Percentiles rank a stretch among this genome's conserved stretches.
Conservation (phyloP, 768 basidiomycete genomes). For the Lactarius quietus region DNA sequence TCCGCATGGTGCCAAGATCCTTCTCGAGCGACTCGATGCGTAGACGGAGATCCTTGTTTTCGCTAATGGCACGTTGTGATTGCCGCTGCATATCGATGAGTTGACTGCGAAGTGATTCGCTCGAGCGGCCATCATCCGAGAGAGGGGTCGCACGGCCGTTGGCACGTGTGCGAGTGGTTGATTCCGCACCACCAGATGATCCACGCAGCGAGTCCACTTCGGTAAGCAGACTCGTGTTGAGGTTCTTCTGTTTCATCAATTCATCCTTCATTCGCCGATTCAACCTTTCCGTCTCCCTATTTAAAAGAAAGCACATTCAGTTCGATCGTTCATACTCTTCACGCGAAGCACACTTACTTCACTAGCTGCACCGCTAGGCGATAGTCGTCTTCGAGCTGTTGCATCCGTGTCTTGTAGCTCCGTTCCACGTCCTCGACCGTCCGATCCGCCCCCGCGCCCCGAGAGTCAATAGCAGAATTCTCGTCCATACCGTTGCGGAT, state of each 20-base stretch:
- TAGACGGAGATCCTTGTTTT: conserved; percentile 72
- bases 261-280: conserved; percentile 96
- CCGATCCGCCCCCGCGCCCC: conserved; percentile 66
- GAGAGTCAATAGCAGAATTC: conserved; percentile 35
- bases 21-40: conserved; percentile 73
- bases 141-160: conserved; percentile 81
- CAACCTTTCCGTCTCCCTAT: conserved; percentile 95
- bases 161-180: conserved; percentile 46
- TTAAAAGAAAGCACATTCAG: conserved; percentile 20
- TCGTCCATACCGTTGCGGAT: conserved; percentile 37
- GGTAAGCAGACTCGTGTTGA: conserved; percentile 75
- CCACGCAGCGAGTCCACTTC: conserved; percentile 75
- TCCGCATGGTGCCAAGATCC: conserved; percentile 67
- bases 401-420: conserved; percentile 72
- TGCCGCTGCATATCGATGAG: conserved; percentile 78
- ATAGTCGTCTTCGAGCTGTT: conserved; percentile 93
- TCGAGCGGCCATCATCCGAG: conserved; percentile 55
- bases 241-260: conserved; percentile 81
- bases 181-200: conserved; percentile 47
- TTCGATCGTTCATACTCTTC: conserved; percentile 24
- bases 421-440: conserved; percentile 77
- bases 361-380: conserved; percentile 96
- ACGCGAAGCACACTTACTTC: conserved; percentile 57
- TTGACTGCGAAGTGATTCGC: conserved; percentile 63
- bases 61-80: conserved; percentile 60